phyloP scores from a whole-genome alignment of 331 rosid species.

The Stylosanthes scabra region DNA sequence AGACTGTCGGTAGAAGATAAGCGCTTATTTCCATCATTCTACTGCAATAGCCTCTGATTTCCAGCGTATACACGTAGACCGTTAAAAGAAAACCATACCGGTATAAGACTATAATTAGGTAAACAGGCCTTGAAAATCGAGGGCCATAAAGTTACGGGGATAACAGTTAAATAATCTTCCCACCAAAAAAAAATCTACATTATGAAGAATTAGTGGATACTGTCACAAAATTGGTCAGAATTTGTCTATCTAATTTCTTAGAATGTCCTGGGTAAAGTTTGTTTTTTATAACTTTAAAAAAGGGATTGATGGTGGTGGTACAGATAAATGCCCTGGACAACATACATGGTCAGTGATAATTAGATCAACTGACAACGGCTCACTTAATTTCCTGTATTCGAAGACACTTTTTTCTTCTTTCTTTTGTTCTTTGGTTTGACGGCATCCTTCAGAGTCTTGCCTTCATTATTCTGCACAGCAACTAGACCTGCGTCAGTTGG shows the following conservation, averaged over 20 bases:
- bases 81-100: too few relatives aligned
- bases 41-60: too few relatives aligned
- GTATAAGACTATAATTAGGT: too few relatives aligned
- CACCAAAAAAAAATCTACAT: too few relatives aligned
- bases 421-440: slow-evolving; percentile 64
- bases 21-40: too few relatives aligned
- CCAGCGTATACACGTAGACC: too few relatives aligned
- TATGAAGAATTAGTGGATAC: neutral
- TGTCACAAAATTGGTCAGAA: neutral
- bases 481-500: slow-evolving; percentile 38
- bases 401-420: slow-evolving; percentile 37
- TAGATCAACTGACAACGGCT: neutral
- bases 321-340: slow-evolving; percentile 9
- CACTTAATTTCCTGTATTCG: slow-evolving; percentile 37
- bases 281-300: too few relatives aligned
- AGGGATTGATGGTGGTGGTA: neutral
- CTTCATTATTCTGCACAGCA: slow-evolving; percentile 50
- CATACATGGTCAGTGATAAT: slow-evolving; percentile 27
- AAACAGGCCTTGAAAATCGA: neutral
- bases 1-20: too few relatives aligned
- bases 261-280: slow-evolving; percentile 12
- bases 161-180: neutral
- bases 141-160: neutral
- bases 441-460: slow-evolving; percentile 81
- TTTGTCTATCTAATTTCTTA: slow-evolving; percentile 20